These are phyloP conservation scores for Morella rubra DNA, from an alignment of 306 rosid genomes.

Conservation along the genomic window DNA sequence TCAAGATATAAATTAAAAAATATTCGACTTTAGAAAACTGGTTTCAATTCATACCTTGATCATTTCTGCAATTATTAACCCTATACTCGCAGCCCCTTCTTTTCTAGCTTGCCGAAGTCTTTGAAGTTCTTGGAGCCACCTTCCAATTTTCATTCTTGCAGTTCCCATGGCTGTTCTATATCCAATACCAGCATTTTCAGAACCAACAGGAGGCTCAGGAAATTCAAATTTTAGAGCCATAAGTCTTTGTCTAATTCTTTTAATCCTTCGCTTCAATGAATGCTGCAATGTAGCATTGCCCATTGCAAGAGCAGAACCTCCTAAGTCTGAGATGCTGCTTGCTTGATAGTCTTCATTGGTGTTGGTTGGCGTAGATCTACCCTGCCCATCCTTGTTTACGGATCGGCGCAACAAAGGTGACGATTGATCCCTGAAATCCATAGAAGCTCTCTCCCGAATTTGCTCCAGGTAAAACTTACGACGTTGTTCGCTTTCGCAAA, in stretches of 20 bases:
- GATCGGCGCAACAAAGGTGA: conserved; percentile 83
- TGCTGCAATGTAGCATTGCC: conserved; percentile 64
- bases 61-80: conserved; percentile 84
- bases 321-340: conserved; percentile 47
- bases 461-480: conserved; percentile 92
- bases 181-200: conserved; percentile 89
- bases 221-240: conserved; percentile 95
- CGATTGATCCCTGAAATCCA: conserved; percentile 96
- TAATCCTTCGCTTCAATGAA: conserved; percentile 84
- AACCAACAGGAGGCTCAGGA: conserved; percentile 70
- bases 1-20: neutral
- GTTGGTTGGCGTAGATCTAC: conserved; percentile 58
- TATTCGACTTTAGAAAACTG: neutral
- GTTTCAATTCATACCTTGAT: conserved; percentile 62
- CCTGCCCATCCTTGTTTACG: conserved; percentile 70
- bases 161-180: conserved; percentile 83
- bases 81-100: conserved; percentile 96
- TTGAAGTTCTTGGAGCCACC: conserved; percentile 99
- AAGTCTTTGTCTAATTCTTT: conserved; percentile 89
- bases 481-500: conserved; percentile 94
- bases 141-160: conserved; percentile 88
- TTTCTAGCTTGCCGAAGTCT: conserved; percentile 97
- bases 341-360: conserved; percentile 66
- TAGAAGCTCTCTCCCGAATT: conserved; percentile 94
- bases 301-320: conserved; percentile 56